Evolutionary conservation across 495 filamentous ascomycete genomes (phyloP).

Genomic region (Xylaria grammica): DNA sequence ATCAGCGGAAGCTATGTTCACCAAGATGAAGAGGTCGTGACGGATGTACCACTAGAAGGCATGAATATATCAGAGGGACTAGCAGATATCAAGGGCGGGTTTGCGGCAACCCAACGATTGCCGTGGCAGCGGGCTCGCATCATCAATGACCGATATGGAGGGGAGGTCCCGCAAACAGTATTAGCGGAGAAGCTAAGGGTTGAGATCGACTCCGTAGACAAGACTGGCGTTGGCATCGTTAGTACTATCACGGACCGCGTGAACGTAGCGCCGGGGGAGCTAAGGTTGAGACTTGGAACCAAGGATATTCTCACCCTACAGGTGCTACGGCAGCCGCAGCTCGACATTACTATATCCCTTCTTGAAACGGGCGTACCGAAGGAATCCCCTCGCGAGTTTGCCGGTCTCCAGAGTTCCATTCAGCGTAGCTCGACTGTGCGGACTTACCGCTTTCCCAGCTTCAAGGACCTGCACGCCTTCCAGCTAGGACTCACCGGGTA

Average conservation of each 20-base stretch:
- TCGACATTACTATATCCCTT: constrained; percentile 70
- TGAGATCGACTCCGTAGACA: constrained; percentile 60
- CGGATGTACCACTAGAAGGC: constrained; percentile 65
- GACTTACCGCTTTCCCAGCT: constrained; percentile 57
- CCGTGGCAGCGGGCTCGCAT: constrained; percentile 54
- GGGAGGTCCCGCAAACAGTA: constrained; percentile 59
- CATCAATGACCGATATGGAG: constrained; percentile 60
- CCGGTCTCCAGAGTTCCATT: constrained; percentile 55
- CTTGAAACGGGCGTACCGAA: constrained; percentile 65
- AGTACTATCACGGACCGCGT: constrained; percentile 72
- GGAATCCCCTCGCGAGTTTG: constrained; percentile 60
- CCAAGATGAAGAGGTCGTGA: constrained; percentile 63
- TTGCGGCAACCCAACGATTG: constrained; percentile 52
- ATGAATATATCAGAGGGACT: constrained; percentile 67
- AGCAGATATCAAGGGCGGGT: constrained; percentile 45
- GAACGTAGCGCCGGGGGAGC: constrained; percentile 75
- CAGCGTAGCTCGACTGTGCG: constrained; percentile 51
- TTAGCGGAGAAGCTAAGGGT: constrained; percentile 73
- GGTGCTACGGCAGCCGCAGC: constrained; percentile 66
- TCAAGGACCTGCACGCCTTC: constrained; percentile 73
- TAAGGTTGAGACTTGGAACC: constrained; percentile 67
- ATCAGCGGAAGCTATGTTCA: constrained; percentile 69
- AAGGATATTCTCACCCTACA: constrained; percentile 64
- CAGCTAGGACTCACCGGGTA: constrained; percentile 79
- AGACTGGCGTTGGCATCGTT: constrained; percentile 55